Evolutionary conservation across 2,329 filamentous ascomycete species (phyloP), one percentile per base, ranked within the genome.

Genomic region (Cordyceps cateniannulata): DNA sequence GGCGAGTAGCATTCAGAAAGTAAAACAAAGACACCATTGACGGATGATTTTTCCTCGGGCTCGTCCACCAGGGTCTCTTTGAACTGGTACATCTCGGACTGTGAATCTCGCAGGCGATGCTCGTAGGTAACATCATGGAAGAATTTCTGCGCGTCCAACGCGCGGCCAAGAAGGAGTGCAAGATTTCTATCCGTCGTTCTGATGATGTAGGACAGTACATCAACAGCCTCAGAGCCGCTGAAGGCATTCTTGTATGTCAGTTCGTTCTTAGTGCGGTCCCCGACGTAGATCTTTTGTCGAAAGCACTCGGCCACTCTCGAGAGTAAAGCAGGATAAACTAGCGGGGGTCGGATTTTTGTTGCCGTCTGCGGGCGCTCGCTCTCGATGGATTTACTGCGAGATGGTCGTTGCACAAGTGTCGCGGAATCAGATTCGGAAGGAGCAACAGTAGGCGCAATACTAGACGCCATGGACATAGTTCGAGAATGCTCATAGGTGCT

Each of bases 111-210:
- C 68, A 99, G 79, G 52, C 95, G 85, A 74, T 99, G 95, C 68
- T 97, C 93, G 74, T 99, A 99, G 0, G 93, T 97, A 55, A 98
- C 95, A 80, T 99, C 95, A 77, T 99, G 95, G 72, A 99, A 99
- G 77, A 96, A 97, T 73, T 98, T 98, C 71, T 99, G 95, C 25
- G 95, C 95, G 76, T 99, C 95, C 63, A 99, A 79, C 47, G 95
- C 92, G 71, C 95, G 85, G 64, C 95, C 95, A 18, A 99, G 80
- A 10, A 99, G 84, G 53, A 99, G 79, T 12, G 95, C 95, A 63
- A 99, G 79, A 71, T 99, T 99, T 62, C 95, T 86, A 75, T 99
- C 95, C 0, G 91, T 96, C 1, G 95, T 99, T 70, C 96, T 89
- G 74, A 99, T 98, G 66, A 99, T 98, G 71, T 96, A 96, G 1